A percentile compares a stretch with the other conserved stretches of the same genome.
These are phyloP conservation scores for Inga leiocalycina DNA, from an alignment of 306 rosid species.

Conservation along the genomic window DNA sequence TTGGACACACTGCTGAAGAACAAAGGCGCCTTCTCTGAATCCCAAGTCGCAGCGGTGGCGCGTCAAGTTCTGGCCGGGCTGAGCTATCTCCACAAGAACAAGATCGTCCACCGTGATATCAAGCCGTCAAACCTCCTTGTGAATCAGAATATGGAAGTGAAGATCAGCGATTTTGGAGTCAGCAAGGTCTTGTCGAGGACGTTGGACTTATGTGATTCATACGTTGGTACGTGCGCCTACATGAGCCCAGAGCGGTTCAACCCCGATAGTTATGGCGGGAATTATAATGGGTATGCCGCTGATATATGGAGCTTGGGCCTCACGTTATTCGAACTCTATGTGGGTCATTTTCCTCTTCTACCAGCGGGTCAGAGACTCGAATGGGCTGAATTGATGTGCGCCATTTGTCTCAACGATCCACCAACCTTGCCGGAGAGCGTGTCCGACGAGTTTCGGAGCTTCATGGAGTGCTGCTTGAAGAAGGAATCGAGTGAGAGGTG, in stretches of 20 bases:
- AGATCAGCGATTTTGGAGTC: constrained; percentile 83
- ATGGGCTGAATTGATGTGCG: constrained; percentile 83
- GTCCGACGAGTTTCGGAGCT: constrained; percentile 60
- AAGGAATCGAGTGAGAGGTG: constrained; percentile 81
- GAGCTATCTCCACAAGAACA: constrained; percentile 68
- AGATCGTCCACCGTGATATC: constrained; percentile 79
- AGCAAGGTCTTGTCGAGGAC: constrained; percentile 72
- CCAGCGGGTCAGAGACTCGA: constrained; percentile 83
- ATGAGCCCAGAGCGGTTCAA: constrained; percentile 96
- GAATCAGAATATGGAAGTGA: constrained; percentile 56
- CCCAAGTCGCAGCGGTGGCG: constrained; percentile 51
- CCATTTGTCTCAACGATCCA: constrained; percentile 82
- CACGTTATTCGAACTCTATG: constrained; percentile 75
- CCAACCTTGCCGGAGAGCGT: constrained; percentile 60
- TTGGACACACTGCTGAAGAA: constrained; percentile 49
- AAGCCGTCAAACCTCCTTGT: constrained; percentile 79
- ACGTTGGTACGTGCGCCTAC: constrained; percentile 90
- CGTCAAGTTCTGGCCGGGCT: constrained; percentile 71
- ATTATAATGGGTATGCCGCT: constrained; percentile 73
- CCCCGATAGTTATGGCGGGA: constrained; percentile 76
- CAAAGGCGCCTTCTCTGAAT: constrained; percentile 58
- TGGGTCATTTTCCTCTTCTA: constrained; percentile 82
- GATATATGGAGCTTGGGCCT: constrained; percentile 92
- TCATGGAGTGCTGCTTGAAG: constrained; percentile 72
- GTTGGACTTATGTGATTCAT: constrained; percentile 73